A percentile compares a stretch with the other conserved stretches of the same genome.
These are phyloP conservation scores for Monilinia polystroma DNA, from an alignment of 2,329 filamentous ascomycete genomes.

Conservation along the genomic window DNA sequence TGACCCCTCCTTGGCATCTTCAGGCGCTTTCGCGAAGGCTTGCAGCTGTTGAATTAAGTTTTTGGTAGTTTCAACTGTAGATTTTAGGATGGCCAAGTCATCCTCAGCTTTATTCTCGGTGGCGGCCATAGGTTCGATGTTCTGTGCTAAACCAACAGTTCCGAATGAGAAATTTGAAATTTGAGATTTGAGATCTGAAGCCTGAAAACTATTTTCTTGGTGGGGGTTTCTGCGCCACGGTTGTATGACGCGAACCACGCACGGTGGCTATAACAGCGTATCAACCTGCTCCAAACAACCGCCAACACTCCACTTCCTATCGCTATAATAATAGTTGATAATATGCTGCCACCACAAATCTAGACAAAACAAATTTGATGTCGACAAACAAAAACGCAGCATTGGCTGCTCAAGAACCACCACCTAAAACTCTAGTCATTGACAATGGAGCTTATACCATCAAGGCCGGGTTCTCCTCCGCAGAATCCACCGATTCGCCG, in stretches of 20 bases:
- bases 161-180: not conserved
- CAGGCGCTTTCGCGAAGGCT: constrained; percentile 19
- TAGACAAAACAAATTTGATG: constrained; percentile 1
- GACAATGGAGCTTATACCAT: constrained; percentile 92
- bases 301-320: not conserved
- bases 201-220: constrained; percentile 18
- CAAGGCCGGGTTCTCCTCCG: constrained; percentile 73
- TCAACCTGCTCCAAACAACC: constrained; percentile 10
- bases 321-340: not conserved
- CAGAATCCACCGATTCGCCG: constrained; percentile 52
- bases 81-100: constrained; percentile 32
- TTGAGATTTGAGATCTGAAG: not conserved
- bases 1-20: constrained; percentile 16
- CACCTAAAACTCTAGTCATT: constrained; percentile 73
- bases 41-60: constrained; percentile 35
- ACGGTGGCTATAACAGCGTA: not conserved
- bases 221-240: constrained; percentile 10
- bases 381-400: constrained; percentile 49
- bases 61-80: constrained; percentile 32
- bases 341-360: constrained; percentile 1
- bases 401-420: constrained; percentile 51
- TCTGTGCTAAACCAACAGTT: not conserved
- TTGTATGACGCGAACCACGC: constrained; percentile 1
- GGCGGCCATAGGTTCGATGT: constrained; percentile 24
- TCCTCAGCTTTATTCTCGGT: constrained; percentile 24